Evolutionary conservation across 1,284 basidiomycete species (phyloP), one percentile per base, ranked within the genome.

Genomic region (Microbotryomycetes sp.): DNA sequence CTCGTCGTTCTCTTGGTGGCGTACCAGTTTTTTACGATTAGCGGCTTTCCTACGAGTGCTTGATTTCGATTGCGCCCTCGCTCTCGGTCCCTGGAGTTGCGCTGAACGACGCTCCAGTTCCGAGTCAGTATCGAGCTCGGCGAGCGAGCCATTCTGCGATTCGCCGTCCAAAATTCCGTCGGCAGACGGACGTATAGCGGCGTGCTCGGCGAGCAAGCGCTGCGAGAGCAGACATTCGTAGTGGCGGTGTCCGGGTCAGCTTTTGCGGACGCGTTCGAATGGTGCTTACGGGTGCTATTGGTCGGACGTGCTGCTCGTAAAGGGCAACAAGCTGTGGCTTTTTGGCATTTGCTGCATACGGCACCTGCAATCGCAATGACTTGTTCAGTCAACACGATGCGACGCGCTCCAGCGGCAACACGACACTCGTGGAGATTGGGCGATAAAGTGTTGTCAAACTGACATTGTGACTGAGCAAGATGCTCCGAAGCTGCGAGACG

Each of bases 401-500:
- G 27, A 24, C 11, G 16, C 11, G 4, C 18, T 15, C 21, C 13
- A 28, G 9, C 23, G 29, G 27, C 18, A 24, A 35, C 27, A 16
- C 23, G 27, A n/a, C 45, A 35, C 21, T 15, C 5, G 7, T 5
- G 15, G 35, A 13, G 23, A 1, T 48, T 4, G 21, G 24, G 5
- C 21, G 27, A 4, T 15, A 21, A 4, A 18, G 13, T 4, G 18
- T n/a, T 7, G 7, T 27, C 4, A 6, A n/a, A 48, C 79, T 78
- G 70, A 94, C 79, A 64, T 86, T 83, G 76, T 97, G 89, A 72
- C 86, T 86, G 45, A 87, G 83, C 54, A 97, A 81, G 57, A 97
- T 75, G 15, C 86, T 86, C 13, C 89, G 80, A 5, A 94, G 79
- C 71, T 92, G 87, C 16, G 88, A 81, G 35, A 93, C 83, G 5